Conservation (phyloP, 345 rosid species). For the Chamaenerion angustifolium region DNA sequence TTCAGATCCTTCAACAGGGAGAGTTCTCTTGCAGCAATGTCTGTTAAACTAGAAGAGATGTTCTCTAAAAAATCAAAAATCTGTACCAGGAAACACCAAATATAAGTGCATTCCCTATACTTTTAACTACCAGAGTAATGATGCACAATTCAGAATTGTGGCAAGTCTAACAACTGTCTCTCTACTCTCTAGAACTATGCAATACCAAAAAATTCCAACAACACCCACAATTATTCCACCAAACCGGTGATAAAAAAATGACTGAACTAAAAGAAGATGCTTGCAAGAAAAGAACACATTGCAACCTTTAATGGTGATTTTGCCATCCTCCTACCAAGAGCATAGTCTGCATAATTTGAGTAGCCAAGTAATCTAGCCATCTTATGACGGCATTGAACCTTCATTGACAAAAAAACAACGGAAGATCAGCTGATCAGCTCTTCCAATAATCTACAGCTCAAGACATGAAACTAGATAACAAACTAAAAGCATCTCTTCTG, state of each 20-base stretch:
- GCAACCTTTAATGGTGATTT: conserved; percentile 70
- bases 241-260: no score
- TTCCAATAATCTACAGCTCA: neutral
- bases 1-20: conserved; percentile 61
- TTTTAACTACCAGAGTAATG: no score
- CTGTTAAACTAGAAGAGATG: conserved; percentile 63
- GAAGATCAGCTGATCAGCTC: neutral
- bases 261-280: no score
- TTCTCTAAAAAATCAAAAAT: conserved; percentile 84
- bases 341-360: conserved; percentile 77
- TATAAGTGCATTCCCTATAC: neutral
- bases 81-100: conserved; percentile 22
- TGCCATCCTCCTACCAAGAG: conserved; percentile 71
- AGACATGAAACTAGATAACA: neutral
- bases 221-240: no score
- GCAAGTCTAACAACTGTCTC: no score
- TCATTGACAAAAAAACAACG: conserved; percentile 8
- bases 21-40: conserved; percentile 60
- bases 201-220: no score
- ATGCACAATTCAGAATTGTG: no score
- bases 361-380: conserved; percentile 73
- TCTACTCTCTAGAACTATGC: no score
- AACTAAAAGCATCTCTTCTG: neutral
- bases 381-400: conserved; percentile 85
- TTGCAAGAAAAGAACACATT: no score